Conservation (phyloP, 1,284 basidiomycete genomes). For the Pseudozyma flocculosa region DNA sequence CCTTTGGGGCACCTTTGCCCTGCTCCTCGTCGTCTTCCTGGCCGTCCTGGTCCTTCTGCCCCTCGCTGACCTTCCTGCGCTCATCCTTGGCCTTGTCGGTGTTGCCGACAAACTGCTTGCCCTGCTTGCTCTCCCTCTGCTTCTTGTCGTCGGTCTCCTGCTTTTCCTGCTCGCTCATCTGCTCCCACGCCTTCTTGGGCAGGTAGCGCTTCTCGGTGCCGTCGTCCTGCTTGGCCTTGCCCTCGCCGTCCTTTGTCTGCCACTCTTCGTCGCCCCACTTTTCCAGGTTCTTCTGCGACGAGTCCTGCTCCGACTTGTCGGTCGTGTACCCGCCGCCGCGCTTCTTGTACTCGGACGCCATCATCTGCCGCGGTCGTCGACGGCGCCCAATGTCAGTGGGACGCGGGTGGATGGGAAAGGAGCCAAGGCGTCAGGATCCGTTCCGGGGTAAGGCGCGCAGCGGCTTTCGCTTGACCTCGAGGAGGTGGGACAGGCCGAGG, state of each 20-base stretch:
- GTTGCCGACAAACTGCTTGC: constrained; percentile 25
- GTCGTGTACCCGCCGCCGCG: constrained; percentile 26
- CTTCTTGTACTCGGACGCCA: constrained; percentile 33
- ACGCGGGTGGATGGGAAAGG: too few relatives aligned
- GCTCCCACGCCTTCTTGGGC: constrained; percentile 37
- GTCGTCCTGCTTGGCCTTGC: constrained; percentile 24
- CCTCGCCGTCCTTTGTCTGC: constrained; percentile 34
- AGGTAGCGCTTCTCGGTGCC: constrained; percentile 26
- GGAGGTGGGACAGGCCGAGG: too few relatives aligned
- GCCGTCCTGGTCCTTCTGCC: constrained; percentile 5
- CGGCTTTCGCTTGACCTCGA: too few relatives aligned
- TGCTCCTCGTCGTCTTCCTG: constrained; percentile 6
- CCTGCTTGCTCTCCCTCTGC: constrained; percentile 26
- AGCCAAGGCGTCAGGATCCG: too few relatives aligned
- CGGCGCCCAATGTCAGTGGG: too few relatives aligned
- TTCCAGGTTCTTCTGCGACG: constrained; percentile 26
- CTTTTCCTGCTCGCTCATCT: constrained; percentile 34
- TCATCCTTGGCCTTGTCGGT: constrained; percentile 19
- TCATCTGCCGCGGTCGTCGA: too few relatives aligned
- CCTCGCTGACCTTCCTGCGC: constrained; percentile 15
- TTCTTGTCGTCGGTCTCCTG: constrained; percentile 27
- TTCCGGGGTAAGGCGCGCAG: too few relatives aligned
- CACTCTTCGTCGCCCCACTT: constrained; percentile 31
- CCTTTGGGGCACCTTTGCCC: constrained; percentile 5
- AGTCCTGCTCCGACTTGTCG: constrained; percentile 22